Conservation (phyloP, 1,139 yeast species). For the Suhomyces ambrosiae region DNA sequence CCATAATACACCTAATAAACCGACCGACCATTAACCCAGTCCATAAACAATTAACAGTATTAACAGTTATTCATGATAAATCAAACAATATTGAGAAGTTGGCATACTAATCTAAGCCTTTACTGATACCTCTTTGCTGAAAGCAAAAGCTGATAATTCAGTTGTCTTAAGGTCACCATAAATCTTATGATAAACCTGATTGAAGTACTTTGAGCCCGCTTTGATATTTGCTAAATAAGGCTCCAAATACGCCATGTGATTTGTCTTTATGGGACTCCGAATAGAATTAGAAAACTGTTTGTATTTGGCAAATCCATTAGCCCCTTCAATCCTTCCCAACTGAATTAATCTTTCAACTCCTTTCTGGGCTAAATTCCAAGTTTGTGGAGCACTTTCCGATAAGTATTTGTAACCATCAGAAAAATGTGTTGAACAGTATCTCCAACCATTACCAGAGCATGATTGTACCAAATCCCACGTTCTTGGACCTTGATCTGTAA, state of each 20-base stretch:
- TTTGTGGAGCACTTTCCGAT: not conserved
- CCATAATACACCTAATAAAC: not conserved
- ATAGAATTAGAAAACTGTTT: not conserved
- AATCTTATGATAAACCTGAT: conserved; percentile 3
- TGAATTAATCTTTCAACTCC: not conserved
- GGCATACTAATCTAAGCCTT: too few relatives aligned
- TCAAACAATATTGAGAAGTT: not conserved
- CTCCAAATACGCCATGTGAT: too few relatives aligned
- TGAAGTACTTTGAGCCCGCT: conserved; percentile 7
- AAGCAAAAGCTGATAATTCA: not conserved
- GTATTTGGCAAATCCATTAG: not conserved
- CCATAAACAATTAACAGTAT: not conserved
- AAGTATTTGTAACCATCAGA: not conserved
- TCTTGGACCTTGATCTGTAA: not conserved
- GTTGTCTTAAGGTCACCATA: not conserved
- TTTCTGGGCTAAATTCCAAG: not conserved
- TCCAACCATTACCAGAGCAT: not conserved
- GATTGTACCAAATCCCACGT: not conserved
- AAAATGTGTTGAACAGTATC: not conserved
- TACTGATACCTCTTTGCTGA: conserved; percentile 4
- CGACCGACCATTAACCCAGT: not conserved
- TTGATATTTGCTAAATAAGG: conserved; percentile 1
- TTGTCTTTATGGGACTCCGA: not conserved
- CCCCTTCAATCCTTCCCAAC: not conserved
- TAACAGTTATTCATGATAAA: not conserved